These are phyloP conservation scores for Chlorella variabilis DNA, from an alignment of 163 green algal species.

Conservation along the genomic window DNA sequence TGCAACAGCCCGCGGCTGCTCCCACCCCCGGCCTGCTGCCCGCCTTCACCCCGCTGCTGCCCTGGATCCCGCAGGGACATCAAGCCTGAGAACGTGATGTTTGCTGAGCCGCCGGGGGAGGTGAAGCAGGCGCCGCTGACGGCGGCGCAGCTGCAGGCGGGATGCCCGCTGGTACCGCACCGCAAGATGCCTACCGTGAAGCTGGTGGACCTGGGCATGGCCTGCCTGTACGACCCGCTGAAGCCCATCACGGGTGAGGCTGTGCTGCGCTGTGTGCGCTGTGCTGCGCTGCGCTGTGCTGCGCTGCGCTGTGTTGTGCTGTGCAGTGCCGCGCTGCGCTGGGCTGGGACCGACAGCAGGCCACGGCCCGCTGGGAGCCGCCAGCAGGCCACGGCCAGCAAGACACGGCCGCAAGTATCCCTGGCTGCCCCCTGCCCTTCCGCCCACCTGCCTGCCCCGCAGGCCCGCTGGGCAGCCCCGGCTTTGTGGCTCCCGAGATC, in stretches of 20 bases:
- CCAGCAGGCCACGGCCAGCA: no score
- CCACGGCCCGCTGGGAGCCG: no score
- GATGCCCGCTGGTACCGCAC: not conserved
- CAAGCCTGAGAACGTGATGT: constrained; percentile 79
- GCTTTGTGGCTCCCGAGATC: constrained; percentile 59
- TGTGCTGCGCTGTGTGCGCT: not conserved
- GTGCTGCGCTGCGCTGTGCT: no score
- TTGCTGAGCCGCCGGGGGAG: constrained; percentile 24
- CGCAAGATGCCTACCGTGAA: constrained; percentile 58
- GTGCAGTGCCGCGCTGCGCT: no score
- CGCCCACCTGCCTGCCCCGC: not conserved
- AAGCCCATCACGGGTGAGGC: constrained; percentile 38
- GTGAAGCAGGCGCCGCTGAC: constrained; percentile 16
- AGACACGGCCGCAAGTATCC: no score
- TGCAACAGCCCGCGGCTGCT: not conserved
- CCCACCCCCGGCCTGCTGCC: not conserved
- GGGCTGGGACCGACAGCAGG: no score
- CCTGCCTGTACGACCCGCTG: constrained; percentile 51
- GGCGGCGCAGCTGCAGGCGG: constrained; percentile 51
- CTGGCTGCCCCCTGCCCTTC: no score
- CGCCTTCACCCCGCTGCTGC: not conserved
- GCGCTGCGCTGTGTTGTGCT: no score
- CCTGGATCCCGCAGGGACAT: constrained; percentile 80
- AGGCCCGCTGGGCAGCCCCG: constrained; percentile 35
- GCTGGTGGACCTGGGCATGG: constrained; percentile 81